Percentiles rank a stretch among this genome's conserved stretches.
Conservation (phyloP, 352 stramenopile species). For the Phytophthora aleatoria region DNA sequence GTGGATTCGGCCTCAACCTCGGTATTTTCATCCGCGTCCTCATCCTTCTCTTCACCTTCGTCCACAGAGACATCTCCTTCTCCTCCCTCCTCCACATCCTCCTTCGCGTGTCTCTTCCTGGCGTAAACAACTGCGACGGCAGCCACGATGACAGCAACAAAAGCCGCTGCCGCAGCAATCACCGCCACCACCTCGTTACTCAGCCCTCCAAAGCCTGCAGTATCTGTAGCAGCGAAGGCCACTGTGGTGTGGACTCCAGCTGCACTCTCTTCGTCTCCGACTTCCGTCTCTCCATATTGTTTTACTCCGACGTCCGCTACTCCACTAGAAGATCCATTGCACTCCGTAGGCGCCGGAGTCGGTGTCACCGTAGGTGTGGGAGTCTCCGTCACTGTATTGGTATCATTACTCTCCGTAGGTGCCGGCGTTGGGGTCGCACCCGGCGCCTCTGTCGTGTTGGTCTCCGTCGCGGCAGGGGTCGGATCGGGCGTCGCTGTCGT, state of each 20-base stretch:
- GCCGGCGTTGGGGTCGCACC: conserved; percentile 7
- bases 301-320: conserved; percentile 1
- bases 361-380: conserved; percentile 7
- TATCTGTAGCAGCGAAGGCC: conserved; percentile 21
- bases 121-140: conserved; percentile 21
- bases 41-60: conserved; percentile 13
- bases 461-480: conserved; percentile 22
- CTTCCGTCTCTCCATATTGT: conserved; percentile 4
- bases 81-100: conserved; percentile 12
- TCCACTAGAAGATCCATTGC: conserved; percentile 19
- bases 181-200: conserved; percentile 18
- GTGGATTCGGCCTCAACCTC: conserved; percentile 5
- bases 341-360: conserved; percentile 1
- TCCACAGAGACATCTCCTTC: conserved; percentile 4
- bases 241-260: conserved; percentile 6
- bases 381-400: conserved; percentile 4
- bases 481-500: conserved; percentile 21
- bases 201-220: background rate
- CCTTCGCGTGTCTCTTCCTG: conserved; percentile 21
- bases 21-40: conserved; percentile 3
- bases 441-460: conserved; percentile 2
- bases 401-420: conserved; percentile 10
- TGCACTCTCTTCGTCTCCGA: conserved; percentile 18
- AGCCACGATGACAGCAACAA: conserved; percentile 26
- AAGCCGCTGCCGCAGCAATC: conserved; percentile 26